Conservation (phyloP, 352 stramenopile genomes). For the Pythium grandisporangium region DNA sequence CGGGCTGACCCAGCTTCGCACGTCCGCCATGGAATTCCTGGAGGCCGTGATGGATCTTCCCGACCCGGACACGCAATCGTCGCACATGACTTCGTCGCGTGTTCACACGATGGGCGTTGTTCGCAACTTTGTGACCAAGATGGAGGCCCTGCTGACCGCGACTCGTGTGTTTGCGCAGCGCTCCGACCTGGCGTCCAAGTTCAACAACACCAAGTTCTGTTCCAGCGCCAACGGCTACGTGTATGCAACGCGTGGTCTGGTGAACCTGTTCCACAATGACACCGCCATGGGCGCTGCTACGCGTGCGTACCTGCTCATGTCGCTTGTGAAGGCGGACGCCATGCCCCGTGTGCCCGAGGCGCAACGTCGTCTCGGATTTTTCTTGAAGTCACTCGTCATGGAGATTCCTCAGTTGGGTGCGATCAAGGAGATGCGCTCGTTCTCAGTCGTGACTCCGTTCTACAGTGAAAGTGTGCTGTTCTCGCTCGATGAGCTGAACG, state of each 20-base stretch:
- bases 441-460: slow-evolving; percentile 73
- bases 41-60: slow-evolving; percentile 68
- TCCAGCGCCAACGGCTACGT: slow-evolving; percentile 62
- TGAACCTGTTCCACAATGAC: slow-evolving; percentile 67
- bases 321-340: slow-evolving; percentile 51
- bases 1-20: slow-evolving; percentile 35
- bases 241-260: slow-evolving; percentile 49
- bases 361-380: slow-evolving; percentile 69
- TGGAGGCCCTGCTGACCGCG: slow-evolving; percentile 55
- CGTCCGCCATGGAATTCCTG: slow-evolving; percentile 60
- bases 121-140: slow-evolving; percentile 68
- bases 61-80: slow-evolving; percentile 40
- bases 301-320: slow-evolving; percentile 60
- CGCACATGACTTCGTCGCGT: slow-evolving; percentile 33
- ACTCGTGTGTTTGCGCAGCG: slow-evolving; percentile 42
- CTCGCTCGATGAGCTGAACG: slow-evolving; percentile 53
- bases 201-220: slow-evolving; percentile 65
- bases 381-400: slow-evolving; percentile 76
- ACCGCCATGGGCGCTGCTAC: slow-evolving; percentile 63
- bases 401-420: slow-evolving; percentile 61
- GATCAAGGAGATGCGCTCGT: slow-evolving; percentile 78
- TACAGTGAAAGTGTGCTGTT: slow-evolving; percentile 68
- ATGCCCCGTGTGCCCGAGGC: slow-evolving; percentile 66
- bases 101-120: slow-evolving; percentile 69
- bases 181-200: slow-evolving; percentile 49